Base-by-base conservation (phyloP, 2,329 filamentous ascomycete species). In the Colletotrichum liaoningense region DNA sequence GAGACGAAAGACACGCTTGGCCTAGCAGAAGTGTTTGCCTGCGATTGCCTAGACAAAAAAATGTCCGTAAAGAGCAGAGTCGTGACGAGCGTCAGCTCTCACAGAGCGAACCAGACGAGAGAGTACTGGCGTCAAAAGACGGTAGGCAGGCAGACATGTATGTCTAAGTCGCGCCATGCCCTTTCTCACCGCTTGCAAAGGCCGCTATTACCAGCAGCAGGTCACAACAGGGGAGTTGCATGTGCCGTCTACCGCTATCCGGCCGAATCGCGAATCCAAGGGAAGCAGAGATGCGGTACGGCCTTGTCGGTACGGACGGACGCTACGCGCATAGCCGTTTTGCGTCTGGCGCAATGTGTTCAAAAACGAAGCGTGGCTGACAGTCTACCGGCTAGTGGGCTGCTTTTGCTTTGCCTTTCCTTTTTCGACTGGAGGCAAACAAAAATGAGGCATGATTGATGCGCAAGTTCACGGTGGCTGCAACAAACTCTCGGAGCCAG, bases 301-400 rank as follows among this genome's bases (percentile, higher is more conserved):
- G 24, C 24, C 59, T 49, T 62, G 38, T 28, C 38, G 59, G 24
- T 26, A 26, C 14, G 38, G 14, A 42, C 38, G 38, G 16, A 19
- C n/a, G 42, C 42, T 5, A 54, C 28, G 65, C 59, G 69, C 59
- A 59, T 54, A 52, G 58, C 69, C 54, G 69, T 33, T 69, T 63
- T 60, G 30, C 54, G 69, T 58, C 38, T 68, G 64, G 69, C 69
- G 30, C 19, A 49, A 49, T 49, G 42, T 49, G 42, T 22, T 49
- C 16, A 49, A 49, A 22, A 49, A n/a, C 35, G 52, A 38, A 42
- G 57, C 58, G 49, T 68, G 69, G 69, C 58, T 52, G 38, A 42
- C 54, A 60, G 30, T 22, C 42, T 49, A 22, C 42, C 26, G 22
- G 54, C 38, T 42, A 42, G 38, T 42, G 16, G 38, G 58, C 19